Conservation (phyloP, 148 eudicot species). For the Amaranthus cruentus region DNA sequence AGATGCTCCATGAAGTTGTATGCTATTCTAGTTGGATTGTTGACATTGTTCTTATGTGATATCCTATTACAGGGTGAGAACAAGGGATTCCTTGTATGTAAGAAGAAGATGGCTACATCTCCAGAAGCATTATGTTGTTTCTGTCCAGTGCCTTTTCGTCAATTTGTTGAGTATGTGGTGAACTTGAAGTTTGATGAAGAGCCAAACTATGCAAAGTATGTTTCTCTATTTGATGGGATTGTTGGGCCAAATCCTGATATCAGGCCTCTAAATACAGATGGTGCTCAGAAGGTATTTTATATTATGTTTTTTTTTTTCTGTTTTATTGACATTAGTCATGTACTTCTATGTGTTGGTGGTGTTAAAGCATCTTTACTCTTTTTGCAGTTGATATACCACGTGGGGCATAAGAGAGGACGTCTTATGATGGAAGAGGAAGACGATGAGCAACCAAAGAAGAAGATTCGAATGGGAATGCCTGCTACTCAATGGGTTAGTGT, state of each 20-base stretch:
- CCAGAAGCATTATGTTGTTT: slow-evolving; percentile 78
- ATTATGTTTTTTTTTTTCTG: slow-evolving; percentile 5
- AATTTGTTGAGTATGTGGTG: slow-evolving; percentile 80
- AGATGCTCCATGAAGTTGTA: neutral
- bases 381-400: slow-evolving; percentile 70
- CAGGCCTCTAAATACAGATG: slow-evolving; percentile 94
- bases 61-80: slow-evolving; percentile 68
- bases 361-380: slow-evolving; percentile 2
- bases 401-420: slow-evolving; percentile 92
- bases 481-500: slow-evolving; percentile 96
- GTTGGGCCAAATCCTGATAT: slow-evolving; percentile 90
- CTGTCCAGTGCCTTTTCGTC: slow-evolving; percentile 74
- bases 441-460: slow-evolving; percentile 88
- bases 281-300: slow-evolving; percentile 79
- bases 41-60: slow-evolving; percentile 12
- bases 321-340: neutral
- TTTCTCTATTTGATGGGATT: slow-evolving; percentile 89
- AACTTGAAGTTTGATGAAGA: slow-evolving; percentile 90
- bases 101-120: slow-evolving; percentile 94
- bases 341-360: neutral
- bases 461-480: slow-evolving; percentile 85
- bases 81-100: slow-evolving; percentile 88
- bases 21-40: neutral
- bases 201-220: slow-evolving; percentile 82
- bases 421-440: slow-evolving; percentile 69